A percentile compares a stretch with the other conserved stretches of the same genome.
These are phyloP conservation scores for Neonectria neomacrospora DNA, from an alignment of 2,329 filamentous ascomycete species.

Conservation along the genomic window DNA sequence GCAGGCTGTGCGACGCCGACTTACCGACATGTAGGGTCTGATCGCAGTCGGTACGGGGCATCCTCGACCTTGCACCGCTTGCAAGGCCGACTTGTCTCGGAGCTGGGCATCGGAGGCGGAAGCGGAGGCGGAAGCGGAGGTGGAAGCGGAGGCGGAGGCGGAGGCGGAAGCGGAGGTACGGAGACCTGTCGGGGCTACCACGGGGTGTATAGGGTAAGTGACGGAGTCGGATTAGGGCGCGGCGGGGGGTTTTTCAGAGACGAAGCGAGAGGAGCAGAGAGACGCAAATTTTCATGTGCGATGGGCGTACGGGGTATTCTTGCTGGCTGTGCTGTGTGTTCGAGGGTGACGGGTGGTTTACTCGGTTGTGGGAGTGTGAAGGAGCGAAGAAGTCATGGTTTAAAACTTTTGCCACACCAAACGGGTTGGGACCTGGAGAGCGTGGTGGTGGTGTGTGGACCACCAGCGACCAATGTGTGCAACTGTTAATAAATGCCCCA, in stretches of 20 bases:
- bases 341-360: not conserved
- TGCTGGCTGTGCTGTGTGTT: not conserved
- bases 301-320: not conserved
- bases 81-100: slow-evolving; percentile 43
- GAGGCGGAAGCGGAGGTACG: slow-evolving; percentile 10
- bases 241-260: not conserved
- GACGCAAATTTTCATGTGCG: not conserved
- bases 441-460: not conserved
- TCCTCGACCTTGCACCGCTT: slow-evolving; percentile 48
- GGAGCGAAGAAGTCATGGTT: slow-evolving; percentile 14
- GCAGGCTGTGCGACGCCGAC: slow-evolving; percentile 3
- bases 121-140: slow-evolving; percentile 6
- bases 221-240: slow-evolving; percentile 5
- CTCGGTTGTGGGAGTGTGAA: slow-evolving; percentile 8
- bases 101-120: slow-evolving; percentile 31
- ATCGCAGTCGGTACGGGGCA: slow-evolving; percentile 46
- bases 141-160: slow-evolving; percentile 13
- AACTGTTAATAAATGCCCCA: not conserved
- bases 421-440: not conserved
- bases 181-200: not conserved
- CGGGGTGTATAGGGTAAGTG: slow-evolving; percentile 38
- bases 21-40: slow-evolving; percentile 49
- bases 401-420: slow-evolving; percentile 39
- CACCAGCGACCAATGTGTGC: not conserved
- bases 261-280: not conserved